Percentiles rank a stretch among this genome's conserved stretches.
Evolutionary conservation across 345 rosid genomes (phyloP).

Genomic region (Linum tenue): DNA sequence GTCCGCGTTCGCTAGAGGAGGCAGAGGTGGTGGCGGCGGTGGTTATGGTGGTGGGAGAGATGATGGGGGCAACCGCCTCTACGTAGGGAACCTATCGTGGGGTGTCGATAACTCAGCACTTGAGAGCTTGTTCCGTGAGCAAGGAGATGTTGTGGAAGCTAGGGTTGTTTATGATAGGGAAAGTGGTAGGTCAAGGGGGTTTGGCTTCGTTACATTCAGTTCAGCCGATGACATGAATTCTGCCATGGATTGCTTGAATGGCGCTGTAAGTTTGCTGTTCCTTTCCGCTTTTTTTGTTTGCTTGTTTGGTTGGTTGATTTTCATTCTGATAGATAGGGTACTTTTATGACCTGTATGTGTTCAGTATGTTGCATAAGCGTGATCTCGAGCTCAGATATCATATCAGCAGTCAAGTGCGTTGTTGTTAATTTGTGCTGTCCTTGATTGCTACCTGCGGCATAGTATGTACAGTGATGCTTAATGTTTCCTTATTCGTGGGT

Average conservation of each 20-base stretch:
- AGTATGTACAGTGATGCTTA: too few species aligned
- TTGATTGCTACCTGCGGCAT: too few species aligned
- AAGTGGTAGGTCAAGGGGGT: slow-evolving; percentile 92
- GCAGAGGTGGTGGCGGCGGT: slow-evolving; percentile 16
- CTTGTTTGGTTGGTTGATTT: background rate
- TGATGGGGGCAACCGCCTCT: slow-evolving; percentile 48
- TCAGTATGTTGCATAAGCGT: too few species aligned
- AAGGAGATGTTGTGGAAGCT: slow-evolving; percentile 82
- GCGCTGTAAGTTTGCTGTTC: slow-evolving; percentile 52
- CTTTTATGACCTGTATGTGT: background rate
- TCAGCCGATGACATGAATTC: slow-evolving; percentile 65
- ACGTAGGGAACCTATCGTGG: slow-evolving; percentile 93
- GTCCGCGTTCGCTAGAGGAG: slow-evolving; percentile 31
- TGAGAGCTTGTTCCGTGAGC: slow-evolving; percentile 72
- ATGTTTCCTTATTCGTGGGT: too few species aligned
- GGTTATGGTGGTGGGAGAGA: slow-evolving; percentile 15
- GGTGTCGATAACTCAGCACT: slow-evolving; percentile 81
- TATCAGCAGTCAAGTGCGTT: too few species aligned
- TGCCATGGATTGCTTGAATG: slow-evolving; percentile 67
- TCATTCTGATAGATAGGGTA: slow-evolving; percentile 7
- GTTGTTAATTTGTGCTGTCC: too few species aligned
- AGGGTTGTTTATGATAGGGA: slow-evolving; percentile 90
- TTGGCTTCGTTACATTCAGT: slow-evolving; percentile 81
- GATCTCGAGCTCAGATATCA: too few species aligned
- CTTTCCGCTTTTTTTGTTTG: background rate